These are phyloP conservation scores for Pseudomonodictys pantanalensis DNA, from an alignment of 495 filamentous ascomycete genomes.

Conservation along the genomic window DNA sequence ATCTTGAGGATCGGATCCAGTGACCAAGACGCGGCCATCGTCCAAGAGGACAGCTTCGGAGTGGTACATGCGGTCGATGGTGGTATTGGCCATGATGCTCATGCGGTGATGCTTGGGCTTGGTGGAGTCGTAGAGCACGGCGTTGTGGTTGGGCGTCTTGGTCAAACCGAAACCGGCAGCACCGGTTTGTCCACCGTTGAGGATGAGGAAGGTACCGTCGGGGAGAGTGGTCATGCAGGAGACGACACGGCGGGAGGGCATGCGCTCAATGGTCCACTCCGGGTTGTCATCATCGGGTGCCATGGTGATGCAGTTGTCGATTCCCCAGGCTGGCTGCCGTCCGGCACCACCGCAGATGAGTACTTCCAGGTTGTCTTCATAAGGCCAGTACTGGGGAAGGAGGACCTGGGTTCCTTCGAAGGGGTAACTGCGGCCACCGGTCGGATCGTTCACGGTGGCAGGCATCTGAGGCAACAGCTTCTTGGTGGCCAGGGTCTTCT, in stretches of 20 bases:
- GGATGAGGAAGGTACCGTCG: conserved; percentile 63
- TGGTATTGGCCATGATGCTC: conserved; percentile 63
- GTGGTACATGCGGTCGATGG: conserved; percentile 64
- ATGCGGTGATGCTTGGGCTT: conserved; percentile 57
- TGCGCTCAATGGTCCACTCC: conserved; percentile 60
- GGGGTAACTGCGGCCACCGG: conserved; percentile 60
- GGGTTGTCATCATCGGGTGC: conserved; percentile 55
- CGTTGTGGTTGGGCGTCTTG: conserved; percentile 57
- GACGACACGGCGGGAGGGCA: conserved; percentile 63
- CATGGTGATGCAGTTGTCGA: conserved; percentile 65
- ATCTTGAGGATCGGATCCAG: conserved; percentile 63
- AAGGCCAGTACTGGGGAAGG: conserved; percentile 58
- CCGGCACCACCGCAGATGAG: conserved; percentile 63
- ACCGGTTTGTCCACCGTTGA: conserved; percentile 59
- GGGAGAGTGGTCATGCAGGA: conserved; percentile 64
- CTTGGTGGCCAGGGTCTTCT: conserved; percentile 53
- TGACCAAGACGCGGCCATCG: conserved; percentile 64
- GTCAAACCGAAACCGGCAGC: conserved; percentile 62
- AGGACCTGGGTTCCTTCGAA: conserved; percentile 58
- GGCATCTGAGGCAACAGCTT: conserved; percentile 59
- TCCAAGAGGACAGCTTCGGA: conserved; percentile 62
- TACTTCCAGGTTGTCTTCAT: conserved; percentile 52
- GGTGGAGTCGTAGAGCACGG: conserved; percentile 60
- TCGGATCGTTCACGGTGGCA: conserved; percentile 56
- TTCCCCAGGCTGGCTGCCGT: conserved; percentile 45